Evolutionary conservation across 192 early-diverging fungal species (phyloP), one percentile per base, ranked within the genome.

Genomic region (Backusella australiensis): DNA sequence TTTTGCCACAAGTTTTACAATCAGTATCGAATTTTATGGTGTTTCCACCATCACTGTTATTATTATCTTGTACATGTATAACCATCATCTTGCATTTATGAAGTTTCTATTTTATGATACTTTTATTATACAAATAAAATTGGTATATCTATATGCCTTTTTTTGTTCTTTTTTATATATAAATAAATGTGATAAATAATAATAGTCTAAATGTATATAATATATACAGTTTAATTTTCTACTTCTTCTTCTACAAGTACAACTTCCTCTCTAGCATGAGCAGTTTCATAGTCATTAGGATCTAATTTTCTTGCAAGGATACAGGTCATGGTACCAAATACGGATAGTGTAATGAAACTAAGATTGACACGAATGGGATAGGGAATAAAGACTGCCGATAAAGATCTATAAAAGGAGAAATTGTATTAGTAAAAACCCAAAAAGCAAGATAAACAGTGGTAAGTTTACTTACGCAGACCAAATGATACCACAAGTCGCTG

Each of bases 401-500:
- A 69, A 69, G 75, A 68, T 7, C 75, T 76, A 76, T 53, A 39
- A 26, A 36, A 41, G 8, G 4, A 4, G 35, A 65, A 15, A 32
- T 32, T 49, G 0, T 19, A 19, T 49, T 49, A 65, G 34, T 14
- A 41, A 36, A 68, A 32, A 52, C 34, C 3, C 23, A 29, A 67
- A 14, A 32, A 26, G 12, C 1, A 11, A 15, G 15, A 5, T 59
- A 9, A 65, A 34, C 34, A 39, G 2, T 41, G 29, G 41, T 19
- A 39, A 34, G 9, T 35, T 3, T 52, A 53, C 75, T 52, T 75
- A 75, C 75, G 67, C 38, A 39, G 75, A 75, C 82, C 86, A 90
- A 32, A 90, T 34, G n/a, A 79, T 80, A 49, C 87, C 86, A 29
- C 86, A 81, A 1, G 81, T 71, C 1, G 88, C 85, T 34, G 89